These are phyloP conservation scores for Porogramme epimiltina DNA, from an alignment of 1,284 basidiomycete species.

Conservation along the genomic window DNA sequence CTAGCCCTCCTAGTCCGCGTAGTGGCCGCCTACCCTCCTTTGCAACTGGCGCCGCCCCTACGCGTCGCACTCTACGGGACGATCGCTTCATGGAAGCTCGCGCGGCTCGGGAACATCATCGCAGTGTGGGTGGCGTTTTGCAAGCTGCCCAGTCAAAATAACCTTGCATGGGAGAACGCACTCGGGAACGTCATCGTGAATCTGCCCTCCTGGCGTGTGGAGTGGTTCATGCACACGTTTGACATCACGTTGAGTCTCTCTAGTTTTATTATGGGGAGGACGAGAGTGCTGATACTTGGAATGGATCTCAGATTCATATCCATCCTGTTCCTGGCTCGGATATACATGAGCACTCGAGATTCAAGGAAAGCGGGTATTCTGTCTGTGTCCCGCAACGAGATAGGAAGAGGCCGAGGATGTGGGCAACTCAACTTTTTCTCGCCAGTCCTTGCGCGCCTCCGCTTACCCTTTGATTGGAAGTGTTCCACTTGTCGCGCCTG, in stretches of 20 bases:
- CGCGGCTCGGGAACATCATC: neutral
- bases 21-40: conserved; percentile 22
- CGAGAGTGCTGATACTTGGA: too few relatives aligned
- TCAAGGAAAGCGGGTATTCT: conserved; percentile 31
- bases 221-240: too few relatives aligned
- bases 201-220: too few relatives aligned
- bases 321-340: too few relatives aligned
- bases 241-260: too few relatives aligned
- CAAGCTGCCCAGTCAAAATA: too few relatives aligned
- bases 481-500: neutral
- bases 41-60: neutral
- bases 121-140: neutral
- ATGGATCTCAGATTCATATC: too few relatives aligned
- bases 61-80: conserved; percentile 3
- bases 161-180: neutral
- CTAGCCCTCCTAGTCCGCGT: conserved; percentile 28
- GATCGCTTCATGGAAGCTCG: neutral
- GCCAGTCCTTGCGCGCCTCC: neutral
- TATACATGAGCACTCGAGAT: conserved; percentile 13
- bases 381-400: conserved; percentile 24
- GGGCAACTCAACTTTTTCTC: neutral
- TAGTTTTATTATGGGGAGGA: too few relatives aligned
- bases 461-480: neutral
- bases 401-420: neutral
- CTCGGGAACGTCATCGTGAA: neutral